Evolutionary conservation across 2,329 filamentous ascomycete species (phyloP), one percentile per base, ranked within the genome.

Genomic region (Alternaria sp.): DNA sequence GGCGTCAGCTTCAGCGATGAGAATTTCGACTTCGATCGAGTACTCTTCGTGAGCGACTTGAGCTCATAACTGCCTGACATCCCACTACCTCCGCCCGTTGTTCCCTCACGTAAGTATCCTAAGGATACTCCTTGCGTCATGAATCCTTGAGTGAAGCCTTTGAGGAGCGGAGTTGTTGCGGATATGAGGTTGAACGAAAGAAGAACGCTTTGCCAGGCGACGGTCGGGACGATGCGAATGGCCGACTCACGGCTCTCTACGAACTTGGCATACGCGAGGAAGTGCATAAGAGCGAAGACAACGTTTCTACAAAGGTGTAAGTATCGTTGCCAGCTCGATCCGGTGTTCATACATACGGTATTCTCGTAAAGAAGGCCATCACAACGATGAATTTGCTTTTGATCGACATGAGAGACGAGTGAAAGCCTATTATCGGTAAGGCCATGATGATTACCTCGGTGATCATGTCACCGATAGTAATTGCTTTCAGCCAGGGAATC

Each of bases 101-200:
- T 12, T 20, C 18, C 20, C 12, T 59, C 47, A 6, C 25, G 47
- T 12, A 43, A 37, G 25, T 58, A 58, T 14, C n/a, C 55, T 18
- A 62, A 7, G n/a, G 60, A 59, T 6, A 47, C 12, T 6, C 62
- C 62, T 3, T 49, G 44, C 5, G 58, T 64, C 43, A 21, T 55
- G 49, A 64, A 64, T 14, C 21, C 26, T 33, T 55, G 28, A 6
- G 55, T 47, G 12, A 64, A 64, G 1, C 50, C 50, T n/a, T 58
- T 58, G 11, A 62, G 59, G 6, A 51, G 26, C 4, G 62, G 62
- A 26, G 55, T 41, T 12, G 62, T 62, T 25, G 59, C 55, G n/a
- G 59, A 64, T 21, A 64, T 64, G 26, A 64, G 49, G 26, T 23
- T 58, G 18, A 55, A 64, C 2, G 43, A 57, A 4, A 64, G 26